Base-by-base conservation (phyloP, 139 green algal species). In the Tetratostichococcus sp. region DNA sequence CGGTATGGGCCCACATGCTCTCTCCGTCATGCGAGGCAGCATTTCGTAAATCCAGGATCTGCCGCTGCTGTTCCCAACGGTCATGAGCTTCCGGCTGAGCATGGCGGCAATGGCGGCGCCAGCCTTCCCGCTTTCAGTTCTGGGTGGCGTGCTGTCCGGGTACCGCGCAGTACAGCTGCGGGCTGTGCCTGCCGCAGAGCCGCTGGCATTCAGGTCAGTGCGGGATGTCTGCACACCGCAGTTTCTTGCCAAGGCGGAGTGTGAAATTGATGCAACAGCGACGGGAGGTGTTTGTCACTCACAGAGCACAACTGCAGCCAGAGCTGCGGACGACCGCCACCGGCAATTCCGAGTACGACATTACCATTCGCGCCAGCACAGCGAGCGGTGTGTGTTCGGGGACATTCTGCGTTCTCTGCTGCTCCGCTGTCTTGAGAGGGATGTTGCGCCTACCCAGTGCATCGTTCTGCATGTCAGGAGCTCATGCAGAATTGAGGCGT, bases 301-400 rank as follows among this genome's bases (percentile, higher is more conserved):
- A 5, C 59, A 77, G 73, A 28, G n/a, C 34, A 35, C 6, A 30
- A 0, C 35, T 77, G 35, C n/a, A 50, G 25, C 73, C 73, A 22
- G 1, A 32, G 28, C 26, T 77, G 65, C 62, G 73, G 5, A 65
- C 70, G n/a, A 77, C 73, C 2, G 35, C 1, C 26, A 77, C 65
- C 1, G 73, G 73, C 17, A 35, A 72, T 2, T 43, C 35, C 19
- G 73, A 77, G 31, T 77, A 71, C 72, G 73, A 77, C 34, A 71
- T 77, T 26, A 22, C n/a, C n/a, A 34, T 34, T 5, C 33, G 28
- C 5, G 28, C 26, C 5, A 35, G 26, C 30, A 68, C 62, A 5
- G 28, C 62, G 8, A 19, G 26, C 5, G 62, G 62, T 66, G 25
- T 25, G 58, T 66, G 23, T 30, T 11, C 58, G 4, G 19, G 11